Base-by-base conservation (phyloP, 257 asterid species). In the Echium plantagineum region DNA sequence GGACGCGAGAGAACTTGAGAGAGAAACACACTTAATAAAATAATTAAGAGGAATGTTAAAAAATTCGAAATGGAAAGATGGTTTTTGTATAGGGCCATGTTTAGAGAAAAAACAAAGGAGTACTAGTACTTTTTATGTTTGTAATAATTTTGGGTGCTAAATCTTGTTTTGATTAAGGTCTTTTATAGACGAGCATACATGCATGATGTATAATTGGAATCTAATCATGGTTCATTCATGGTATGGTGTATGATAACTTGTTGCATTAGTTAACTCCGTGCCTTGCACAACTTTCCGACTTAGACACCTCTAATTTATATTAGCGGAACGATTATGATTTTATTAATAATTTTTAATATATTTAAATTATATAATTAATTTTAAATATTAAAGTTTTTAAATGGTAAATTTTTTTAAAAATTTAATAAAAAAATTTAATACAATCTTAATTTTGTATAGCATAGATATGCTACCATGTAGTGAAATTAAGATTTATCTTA, bases 1-100 rank as follows among this genome's bases (percentile, higher is more conserved):
- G 51, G 53, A 15, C 74, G 72, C 4, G 69, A 63, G 16, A 75
- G 28, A 15, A 65, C 66, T 26, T n/a, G 62, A 53, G 80, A 68
- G 24, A 18, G 56, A 58, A 55, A 57, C 35, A 67, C 51, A 57
- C 62, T 69, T 12, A 71, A 48, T n/a, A 9, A 38, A 38, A 38
- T 3, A 7, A 61, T 1, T 3, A 65, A 4, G 70, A 58, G 51
- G 53, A 63, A 15, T 19, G 65, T 63, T 24, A 62, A 4, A 5
- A 38, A 38, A 9, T 15, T 38, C 9, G 6, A 31, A 10, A 38
- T 6, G 7, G 48, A 26, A 38, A n/a, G 53, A 57, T 19, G 32
- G 6, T 59, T 31, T 47, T 52, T 52, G 42, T 49, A 32, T 38
- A 15, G 15, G 18, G 69, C 57, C 74, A 71, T 75, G 49, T 31